Evolutionary conservation across 2,329 filamentous ascomycete species (phyloP).

Genomic region (Xylariaceae sp.): DNA sequence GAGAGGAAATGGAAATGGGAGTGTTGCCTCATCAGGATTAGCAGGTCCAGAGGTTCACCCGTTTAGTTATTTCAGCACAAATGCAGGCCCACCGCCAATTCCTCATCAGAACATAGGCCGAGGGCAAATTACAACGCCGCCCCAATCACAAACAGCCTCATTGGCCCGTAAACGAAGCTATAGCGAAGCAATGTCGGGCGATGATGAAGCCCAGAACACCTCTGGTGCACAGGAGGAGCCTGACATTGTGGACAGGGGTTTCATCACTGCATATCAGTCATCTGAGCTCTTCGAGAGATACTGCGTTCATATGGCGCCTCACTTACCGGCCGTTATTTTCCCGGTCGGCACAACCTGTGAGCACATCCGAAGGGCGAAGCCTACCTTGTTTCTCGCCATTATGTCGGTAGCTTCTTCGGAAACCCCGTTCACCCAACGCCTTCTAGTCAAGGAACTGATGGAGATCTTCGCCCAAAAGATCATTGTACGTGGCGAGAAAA

Average conservation of each 20-base stretch:
- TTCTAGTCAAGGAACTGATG: conserved; percentile 64
- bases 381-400: conserved; percentile 64
- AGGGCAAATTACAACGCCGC: too few relatives aligned
- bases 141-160: conserved; percentile 18
- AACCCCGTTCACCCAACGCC: conserved; percentile 50
- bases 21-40: too few relatives aligned
- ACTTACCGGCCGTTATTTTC: conserved; percentile 59
- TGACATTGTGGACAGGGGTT: conserved; percentile 54
- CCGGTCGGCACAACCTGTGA: conserved; percentile 46
- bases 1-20: conserved; percentile 30
- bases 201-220: conserved; percentile 21
- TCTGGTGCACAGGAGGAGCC: conserved; percentile 26
- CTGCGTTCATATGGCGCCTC: conserved; percentile 52
- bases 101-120: too few relatives aligned
- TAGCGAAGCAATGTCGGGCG: conserved; percentile 22
- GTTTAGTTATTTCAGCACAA: too few relatives aligned
- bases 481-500: conserved; percentile 72
- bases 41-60: too few relatives aligned
- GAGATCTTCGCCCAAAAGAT: conserved; percentile 68
- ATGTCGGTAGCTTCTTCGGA: conserved; percentile 61
- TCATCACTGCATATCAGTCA: conserved; percentile 52
- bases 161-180: conserved; percentile 40
- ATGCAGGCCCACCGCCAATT: too few relatives aligned
- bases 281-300: conserved; percentile 53
- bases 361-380: conserved; percentile 54